Percentiles rank a stretch among this genome's conserved stretches.
Conservation (phyloP, 2,329 filamentous ascomycete genomes). For the Penicillium sp. region DNA sequence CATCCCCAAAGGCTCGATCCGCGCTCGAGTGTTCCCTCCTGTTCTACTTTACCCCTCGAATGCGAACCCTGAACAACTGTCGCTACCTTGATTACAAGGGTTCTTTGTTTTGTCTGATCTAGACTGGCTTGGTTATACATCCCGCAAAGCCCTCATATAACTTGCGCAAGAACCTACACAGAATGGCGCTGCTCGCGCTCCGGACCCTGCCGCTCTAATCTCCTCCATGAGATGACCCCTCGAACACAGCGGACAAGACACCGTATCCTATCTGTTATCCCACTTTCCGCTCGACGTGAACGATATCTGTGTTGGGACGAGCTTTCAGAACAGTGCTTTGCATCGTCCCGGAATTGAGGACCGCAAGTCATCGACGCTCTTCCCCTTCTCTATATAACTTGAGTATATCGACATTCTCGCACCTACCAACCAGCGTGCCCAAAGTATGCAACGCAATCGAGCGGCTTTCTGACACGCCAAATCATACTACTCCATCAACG, state of each 20-base stretch:
- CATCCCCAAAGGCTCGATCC: neutral
- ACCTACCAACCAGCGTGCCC: neutral
- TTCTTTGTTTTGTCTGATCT: neutral
- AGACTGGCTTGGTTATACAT: neutral
- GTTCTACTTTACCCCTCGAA: neutral
- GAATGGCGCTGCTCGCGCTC: slow-evolving; percentile 8
- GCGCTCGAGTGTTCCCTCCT: neutral
- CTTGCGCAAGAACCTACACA: neutral
- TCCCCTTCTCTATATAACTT: slow-evolving; percentile 5
- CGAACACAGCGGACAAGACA: slow-evolving; percentile 11
- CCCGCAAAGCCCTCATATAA: neutral
- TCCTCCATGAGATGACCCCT: slow-evolving; percentile 11
- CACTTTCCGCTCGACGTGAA: neutral
- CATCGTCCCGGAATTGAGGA: slow-evolving; percentile 7
- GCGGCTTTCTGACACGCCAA: neutral
- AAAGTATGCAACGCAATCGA: neutral
- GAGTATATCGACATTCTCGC: slow-evolving; percentile 4
- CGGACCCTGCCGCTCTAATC: slow-evolving; percentile 11
- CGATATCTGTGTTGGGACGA: neutral
- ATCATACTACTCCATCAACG: neutral
- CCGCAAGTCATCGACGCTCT: slow-evolving; percentile 4
- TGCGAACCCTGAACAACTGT: neutral
- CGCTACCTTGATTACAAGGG: neutral
- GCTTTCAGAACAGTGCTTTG: neutral
- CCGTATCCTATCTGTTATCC: neutral